Conservation (phyloP, 2,329 filamentous ascomycete species). For the Mollisia scopiformis region DNA sequence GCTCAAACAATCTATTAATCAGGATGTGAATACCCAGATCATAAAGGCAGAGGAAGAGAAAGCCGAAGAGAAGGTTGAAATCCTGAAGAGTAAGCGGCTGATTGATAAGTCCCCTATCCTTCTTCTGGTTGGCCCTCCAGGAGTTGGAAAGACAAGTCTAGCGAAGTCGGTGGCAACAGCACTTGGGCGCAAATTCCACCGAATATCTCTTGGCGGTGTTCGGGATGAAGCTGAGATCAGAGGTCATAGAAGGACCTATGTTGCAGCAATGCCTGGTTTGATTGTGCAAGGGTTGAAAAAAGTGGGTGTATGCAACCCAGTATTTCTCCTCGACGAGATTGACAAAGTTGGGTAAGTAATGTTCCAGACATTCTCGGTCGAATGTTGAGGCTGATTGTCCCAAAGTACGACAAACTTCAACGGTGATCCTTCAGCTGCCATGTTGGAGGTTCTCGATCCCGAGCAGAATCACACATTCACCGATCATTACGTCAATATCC, state of each 20-base stretch:
- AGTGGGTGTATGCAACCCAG: constrained; percentile 92
- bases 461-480: constrained; percentile 96
- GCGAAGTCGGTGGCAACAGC: constrained; percentile 92
- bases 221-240: constrained; percentile 96
- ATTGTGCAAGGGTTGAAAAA: constrained; percentile 94
- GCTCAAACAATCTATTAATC: constrained; percentile 89
- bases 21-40: constrained; percentile 80
- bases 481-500: constrained; percentile 95
- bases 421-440: constrained; percentile 93
- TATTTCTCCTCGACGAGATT: constrained; percentile 95
- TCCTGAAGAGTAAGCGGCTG: constrained; percentile 81
- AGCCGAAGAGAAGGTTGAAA: constrained; percentile 62
- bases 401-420: constrained; percentile 76
- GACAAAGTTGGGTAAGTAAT: constrained; percentile 74
- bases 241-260: constrained; percentile 92
- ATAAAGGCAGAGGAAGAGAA: constrained; percentile 63
- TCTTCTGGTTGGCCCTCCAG: constrained; percentile 88
- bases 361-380: background rate
- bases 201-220: constrained; percentile 94
- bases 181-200: constrained; percentile 92
- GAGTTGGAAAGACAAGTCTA: constrained; percentile 93
- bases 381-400: constrained; percentile 2
- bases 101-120: constrained; percentile 96
- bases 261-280: constrained; percentile 97
- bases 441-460: constrained; percentile 96